A percentile compares a stretch with the other conserved stretches of the same genome.
phyloP scores from a whole-genome alignment of 2,329 filamentous ascomycete species.

The Scedosporium minutisporum region DNA sequence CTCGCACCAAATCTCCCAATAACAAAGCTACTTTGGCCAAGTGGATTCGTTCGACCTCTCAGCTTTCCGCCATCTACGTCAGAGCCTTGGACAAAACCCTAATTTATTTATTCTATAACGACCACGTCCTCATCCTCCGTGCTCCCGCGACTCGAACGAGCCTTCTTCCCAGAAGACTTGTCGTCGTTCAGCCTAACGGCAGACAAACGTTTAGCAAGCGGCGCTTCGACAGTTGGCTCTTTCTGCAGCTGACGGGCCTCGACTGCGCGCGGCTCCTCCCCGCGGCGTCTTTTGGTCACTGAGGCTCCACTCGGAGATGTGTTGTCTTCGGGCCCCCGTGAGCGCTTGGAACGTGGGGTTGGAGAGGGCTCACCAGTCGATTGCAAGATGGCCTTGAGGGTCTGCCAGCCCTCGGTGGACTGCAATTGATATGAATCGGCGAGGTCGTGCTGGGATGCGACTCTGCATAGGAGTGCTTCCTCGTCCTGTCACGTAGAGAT shows the following conservation, averaged over 20 bases:
- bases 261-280: background rate
- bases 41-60: too few relatives aligned
- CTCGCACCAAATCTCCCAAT: too few relatives aligned
- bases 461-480: slow-evolving; percentile 72
- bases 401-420: slow-evolving; percentile 87
- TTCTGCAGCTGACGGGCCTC: background rate
- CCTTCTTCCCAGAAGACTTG: slow-evolving; percentile 8
- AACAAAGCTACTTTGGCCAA: too few relatives aligned
- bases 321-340: slow-evolving; percentile 25
- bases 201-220: slow-evolving; percentile 58
- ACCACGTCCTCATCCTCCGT: background rate
- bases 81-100: background rate
- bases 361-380: slow-evolving; percentile 80
- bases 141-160: slow-evolving; percentile 4
- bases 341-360: slow-evolving; percentile 58
- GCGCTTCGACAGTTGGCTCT: slow-evolving; percentile 33
- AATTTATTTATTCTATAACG: background rate
- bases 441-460: slow-evolving; percentile 72
- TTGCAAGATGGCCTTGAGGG: slow-evolving; percentile 83
- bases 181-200: slow-evolving; percentile 51
- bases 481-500: slow-evolving; percentile 59
- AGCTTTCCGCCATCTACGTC: too few relatives aligned
- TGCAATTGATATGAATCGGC: slow-evolving; percentile 74
- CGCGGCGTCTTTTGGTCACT: slow-evolving; percentile 4
- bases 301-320: slow-evolving; percentile 2